A percentile compares a stretch with the other conserved stretches of the same genome.
phyloP scores from a whole-genome alignment of 2,329 filamentous ascomycete genomes.

The Xylariomycetidae sp. region DNA sequence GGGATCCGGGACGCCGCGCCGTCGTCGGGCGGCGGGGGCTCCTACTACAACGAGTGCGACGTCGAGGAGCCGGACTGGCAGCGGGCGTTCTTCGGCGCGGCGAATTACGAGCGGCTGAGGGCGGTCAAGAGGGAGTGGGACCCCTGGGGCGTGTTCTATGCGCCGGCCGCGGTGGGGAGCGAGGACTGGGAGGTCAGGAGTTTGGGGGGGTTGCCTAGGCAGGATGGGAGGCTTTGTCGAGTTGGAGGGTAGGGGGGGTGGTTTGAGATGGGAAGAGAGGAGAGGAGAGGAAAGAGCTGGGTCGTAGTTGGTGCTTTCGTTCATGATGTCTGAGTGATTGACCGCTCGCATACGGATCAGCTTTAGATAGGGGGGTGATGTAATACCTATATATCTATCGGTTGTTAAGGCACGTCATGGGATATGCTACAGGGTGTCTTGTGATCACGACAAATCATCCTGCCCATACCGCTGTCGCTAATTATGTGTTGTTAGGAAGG shows the following conservation, averaged over 20 bases:
- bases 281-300: not conserved
- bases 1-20: slow-evolving; percentile 30
- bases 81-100: slow-evolving; percentile 39
- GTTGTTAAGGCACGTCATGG: too few species aligned
- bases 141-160: slow-evolving; percentile 41
- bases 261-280: too few species aligned
- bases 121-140: slow-evolving; percentile 46
- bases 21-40: slow-evolving; percentile 35
- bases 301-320: not conserved
- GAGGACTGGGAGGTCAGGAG: slow-evolving; percentile 40
- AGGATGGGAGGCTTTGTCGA: slow-evolving; percentile 33
- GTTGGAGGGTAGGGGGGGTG: slow-evolving; percentile 5
- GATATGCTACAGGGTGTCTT: too few species aligned
- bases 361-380: too few species aligned
- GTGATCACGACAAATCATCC: too few species aligned
- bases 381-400: too few species aligned
- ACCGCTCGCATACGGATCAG: too few species aligned
- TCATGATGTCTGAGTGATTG: too few species aligned
- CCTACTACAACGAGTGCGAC: slow-evolving; percentile 50
- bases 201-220: slow-evolving; percentile 27
- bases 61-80: slow-evolving; percentile 42
- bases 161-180: slow-evolving; percentile 44
- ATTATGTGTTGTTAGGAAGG: too few species aligned
- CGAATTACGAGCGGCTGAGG: slow-evolving; percentile 36
- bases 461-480: too few species aligned